phyloP scores from a whole-genome alignment of 2,329 filamentous ascomycete genomes.

The Botrytis paeoniae region DNA sequence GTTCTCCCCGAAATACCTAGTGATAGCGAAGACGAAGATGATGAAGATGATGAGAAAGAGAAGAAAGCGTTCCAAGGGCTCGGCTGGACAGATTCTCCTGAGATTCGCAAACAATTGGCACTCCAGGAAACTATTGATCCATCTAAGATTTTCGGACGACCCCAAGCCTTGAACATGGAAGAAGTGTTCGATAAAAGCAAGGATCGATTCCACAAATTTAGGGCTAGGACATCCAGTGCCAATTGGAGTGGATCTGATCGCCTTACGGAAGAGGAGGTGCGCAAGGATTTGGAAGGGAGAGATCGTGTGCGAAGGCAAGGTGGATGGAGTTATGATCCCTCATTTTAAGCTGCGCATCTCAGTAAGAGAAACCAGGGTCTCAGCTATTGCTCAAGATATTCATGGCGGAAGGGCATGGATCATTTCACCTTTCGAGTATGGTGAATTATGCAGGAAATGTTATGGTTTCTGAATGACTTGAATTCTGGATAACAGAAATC shows the following conservation, averaged over 20 bases:
- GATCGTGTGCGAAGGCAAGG: slow-evolving; percentile 79
- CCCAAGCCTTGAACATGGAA: slow-evolving; percentile 87
- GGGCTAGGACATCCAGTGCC: slow-evolving; percentile 86
- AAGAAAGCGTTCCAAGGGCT: slow-evolving; percentile 60
- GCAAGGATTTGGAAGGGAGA: slow-evolving; percentile 73
- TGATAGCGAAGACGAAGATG: slow-evolving; percentile 85
- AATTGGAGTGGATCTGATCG: slow-evolving; percentile 85
- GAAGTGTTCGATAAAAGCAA: slow-evolving; percentile 92
- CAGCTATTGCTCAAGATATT: background rate
- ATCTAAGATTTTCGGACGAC: slow-evolving; percentile 81
- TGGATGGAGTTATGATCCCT: slow-evolving; percentile 68
- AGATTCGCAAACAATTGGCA: slow-evolving; percentile 70
- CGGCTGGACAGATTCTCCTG: slow-evolving; percentile 85
- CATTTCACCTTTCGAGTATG: background rate
- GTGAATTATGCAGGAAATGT: background rate
- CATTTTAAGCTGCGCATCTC: slow-evolving; percentile 29
- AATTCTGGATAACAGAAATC: background rate
- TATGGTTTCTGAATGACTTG: background rate
- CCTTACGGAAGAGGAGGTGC: slow-evolving; percentile 84
- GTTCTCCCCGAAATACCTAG: slow-evolving; percentile 93
- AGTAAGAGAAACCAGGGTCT: background rate
- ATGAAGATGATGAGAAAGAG: slow-evolving; percentile 52
- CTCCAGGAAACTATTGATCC: slow-evolving; percentile 85
- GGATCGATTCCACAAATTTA: slow-evolving; percentile 81
- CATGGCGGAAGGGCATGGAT: background rate